A percentile compares a stretch with the other conserved stretches of the same genome.
Conservation (phyloP, 306 rosid genomes). For the Trichosanthes truncata region DNA sequence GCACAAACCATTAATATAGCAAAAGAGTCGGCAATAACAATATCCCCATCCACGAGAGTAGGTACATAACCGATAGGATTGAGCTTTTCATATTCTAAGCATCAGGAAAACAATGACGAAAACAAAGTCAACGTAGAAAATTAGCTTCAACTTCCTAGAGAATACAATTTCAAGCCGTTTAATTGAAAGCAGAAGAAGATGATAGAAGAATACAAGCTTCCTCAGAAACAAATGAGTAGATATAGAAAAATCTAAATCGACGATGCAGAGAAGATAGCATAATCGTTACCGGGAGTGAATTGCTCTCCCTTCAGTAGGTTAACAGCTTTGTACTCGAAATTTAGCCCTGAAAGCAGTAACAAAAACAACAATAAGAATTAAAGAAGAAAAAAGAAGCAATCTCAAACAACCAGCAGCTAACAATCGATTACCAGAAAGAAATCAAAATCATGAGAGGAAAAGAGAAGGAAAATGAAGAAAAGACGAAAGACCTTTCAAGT, state of each 20-base stretch:
- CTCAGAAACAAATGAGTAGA: not conserved
- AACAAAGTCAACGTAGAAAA: not conserved
- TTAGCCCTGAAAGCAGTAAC: slow-evolving; percentile 25
- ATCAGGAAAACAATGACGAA: not conserved
- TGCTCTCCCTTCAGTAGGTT: slow-evolving; percentile 50
- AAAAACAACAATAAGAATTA: not conserved
- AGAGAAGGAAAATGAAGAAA: not conserved
- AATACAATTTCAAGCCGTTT: not conserved
- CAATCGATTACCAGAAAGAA: not conserved
- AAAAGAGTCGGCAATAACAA: slow-evolving; percentile 45
- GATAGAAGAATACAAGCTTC: not conserved
- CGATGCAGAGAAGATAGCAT: not conserved
- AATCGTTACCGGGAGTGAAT: slow-evolving; percentile 33
- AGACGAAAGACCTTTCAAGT: slow-evolving; percentile 44
- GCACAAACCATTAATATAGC: slow-evolving; percentile 56
- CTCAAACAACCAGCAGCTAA: not conserved
- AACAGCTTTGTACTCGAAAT: slow-evolving; percentile 44
- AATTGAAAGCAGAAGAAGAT: not conserved
- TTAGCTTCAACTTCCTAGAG: not conserved
- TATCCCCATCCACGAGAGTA: slow-evolving; percentile 44
- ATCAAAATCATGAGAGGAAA: not conserved
- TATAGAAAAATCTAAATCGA: not conserved
- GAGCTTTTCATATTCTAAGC: slow-evolving; percentile 44
- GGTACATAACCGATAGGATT: slow-evolving; percentile 69
- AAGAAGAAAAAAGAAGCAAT: not conserved